phyloP scores from a whole-genome alignment of 176 grass and related monocot species.

The Zea luxurians region DNA sequence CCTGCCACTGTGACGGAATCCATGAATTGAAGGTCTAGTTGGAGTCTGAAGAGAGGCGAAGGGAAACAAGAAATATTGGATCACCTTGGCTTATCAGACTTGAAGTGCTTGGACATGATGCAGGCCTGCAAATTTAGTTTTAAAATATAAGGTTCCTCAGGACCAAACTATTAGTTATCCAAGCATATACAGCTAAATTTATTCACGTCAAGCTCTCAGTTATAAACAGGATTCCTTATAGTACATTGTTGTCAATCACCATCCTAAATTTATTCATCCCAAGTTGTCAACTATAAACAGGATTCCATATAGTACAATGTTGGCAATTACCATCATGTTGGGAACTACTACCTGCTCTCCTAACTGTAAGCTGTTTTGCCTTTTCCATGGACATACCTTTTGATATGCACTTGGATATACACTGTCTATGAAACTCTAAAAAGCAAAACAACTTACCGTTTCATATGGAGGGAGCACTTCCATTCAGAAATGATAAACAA shows the following conservation, averaged over 20 bases:
- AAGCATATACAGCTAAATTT: background rate
- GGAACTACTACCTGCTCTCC: background rate
- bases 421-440: background rate
- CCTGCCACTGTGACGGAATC: constrained; percentile 17
- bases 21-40: background rate
- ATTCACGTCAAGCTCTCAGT: background rate
- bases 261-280: background rate
- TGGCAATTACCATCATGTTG: constrained; percentile 5
- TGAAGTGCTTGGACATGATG: constrained; percentile 96
- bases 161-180: background rate
- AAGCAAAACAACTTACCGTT: background rate
- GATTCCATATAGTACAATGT: too few relatives aligned
- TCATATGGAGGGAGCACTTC: background rate
- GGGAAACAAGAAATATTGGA: constrained; percentile 25
- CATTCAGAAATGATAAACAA: background rate
- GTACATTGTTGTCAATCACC: background rate
- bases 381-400: background rate
- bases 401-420: background rate
- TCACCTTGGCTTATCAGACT: constrained; percentile 92
- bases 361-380: background rate
- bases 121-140: constrained; percentile 74
- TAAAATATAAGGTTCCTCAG: constrained; percentile 30
- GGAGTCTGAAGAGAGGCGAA: background rate
- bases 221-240: constrained; percentile 24
- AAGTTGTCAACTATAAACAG: too few relatives aligned